Percentiles rank a stretch among this genome's conserved stretches.
These are phyloP conservation scores for Fusarium cyanostomum DNA, from an alignment of 2,329 filamentous ascomycete genomes.

Conservation along the genomic window DNA sequence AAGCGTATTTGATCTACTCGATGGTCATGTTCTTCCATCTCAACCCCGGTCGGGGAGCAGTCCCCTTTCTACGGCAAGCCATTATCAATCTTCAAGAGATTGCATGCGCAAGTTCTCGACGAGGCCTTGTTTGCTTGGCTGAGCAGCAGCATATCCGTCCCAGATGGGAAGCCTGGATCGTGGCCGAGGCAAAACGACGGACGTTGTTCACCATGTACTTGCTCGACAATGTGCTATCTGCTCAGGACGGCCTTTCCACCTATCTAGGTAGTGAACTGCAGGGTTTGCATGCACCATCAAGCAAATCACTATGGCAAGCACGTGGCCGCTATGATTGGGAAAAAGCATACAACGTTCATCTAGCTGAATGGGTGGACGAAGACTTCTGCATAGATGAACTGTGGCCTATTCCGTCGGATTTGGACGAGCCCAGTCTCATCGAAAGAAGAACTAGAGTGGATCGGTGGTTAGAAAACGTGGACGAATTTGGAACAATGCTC, in stretches of 20 bases:
- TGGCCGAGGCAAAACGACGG: constrained; percentile 62
- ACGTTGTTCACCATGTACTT: constrained; percentile 63
- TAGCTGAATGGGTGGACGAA: constrained; percentile 54
- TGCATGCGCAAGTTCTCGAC: constrained; percentile 51
- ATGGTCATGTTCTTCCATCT: constrained; percentile 58
- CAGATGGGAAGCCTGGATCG: constrained; percentile 63
- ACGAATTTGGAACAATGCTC: constrained; percentile 64
- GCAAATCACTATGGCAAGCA: constrained; percentile 56
- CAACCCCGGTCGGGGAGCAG: constrained; percentile 16
- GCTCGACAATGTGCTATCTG: constrained; percentile 59
- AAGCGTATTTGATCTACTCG: constrained; percentile 63
- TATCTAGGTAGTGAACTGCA: constrained; percentile 60
- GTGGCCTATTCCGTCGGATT: constrained; percentile 53
- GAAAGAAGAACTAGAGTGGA: constrained; percentile 53
- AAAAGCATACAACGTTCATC: constrained; percentile 52
- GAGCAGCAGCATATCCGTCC: constrained; percentile 54
- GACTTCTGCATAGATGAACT: constrained; percentile 60
- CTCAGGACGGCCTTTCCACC: constrained; percentile 54
- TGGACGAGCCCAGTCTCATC: constrained; percentile 44
- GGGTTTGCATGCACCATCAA: constrained; percentile 54
- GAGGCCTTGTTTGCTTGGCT: constrained; percentile 55
- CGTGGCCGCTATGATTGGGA: constrained; percentile 53
- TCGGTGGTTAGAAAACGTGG: constrained; percentile 59
- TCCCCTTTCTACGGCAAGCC: constrained; percentile 50
- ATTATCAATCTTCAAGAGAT: constrained; percentile 62